Evolutionary conservation across 257 asterid species (phyloP).

Genomic region (Ehretia macrophylla): DNA sequence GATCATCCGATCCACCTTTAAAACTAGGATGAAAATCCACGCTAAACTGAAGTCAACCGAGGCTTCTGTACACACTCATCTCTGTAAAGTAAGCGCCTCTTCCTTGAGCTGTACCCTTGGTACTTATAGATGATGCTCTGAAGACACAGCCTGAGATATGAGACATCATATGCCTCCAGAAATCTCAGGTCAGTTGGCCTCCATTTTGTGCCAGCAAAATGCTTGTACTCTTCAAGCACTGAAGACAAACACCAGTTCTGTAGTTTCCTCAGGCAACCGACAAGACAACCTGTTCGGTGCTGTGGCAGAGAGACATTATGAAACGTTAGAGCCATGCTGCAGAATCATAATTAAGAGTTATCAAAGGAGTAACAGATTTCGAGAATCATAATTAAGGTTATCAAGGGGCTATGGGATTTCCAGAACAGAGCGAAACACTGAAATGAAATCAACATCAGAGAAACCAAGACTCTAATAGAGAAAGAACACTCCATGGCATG

Average conservation of each 20-base stretch:
- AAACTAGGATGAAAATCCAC: conserved; percentile 14
- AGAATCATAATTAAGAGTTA: not conserved
- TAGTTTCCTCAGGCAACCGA: conserved; percentile 45
- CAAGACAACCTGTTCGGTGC: conserved; percentile 51
- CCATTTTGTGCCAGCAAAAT: conserved; percentile 33
- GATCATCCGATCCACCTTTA: not conserved
- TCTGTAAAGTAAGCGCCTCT: conserved; percentile 34
- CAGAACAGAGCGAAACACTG: too few species aligned
- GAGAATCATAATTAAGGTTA: too few species aligned
- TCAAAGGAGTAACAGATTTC: not conserved
- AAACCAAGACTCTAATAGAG: too few species aligned
- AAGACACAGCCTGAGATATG: conserved; percentile 32
- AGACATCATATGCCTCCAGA: conserved; percentile 33
- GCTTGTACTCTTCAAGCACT: conserved; percentile 42
- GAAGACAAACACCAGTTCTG: conserved; percentile 47
- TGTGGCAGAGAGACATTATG: conserved; percentile 11
- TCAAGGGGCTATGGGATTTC: too few species aligned
- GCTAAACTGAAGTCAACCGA: conserved; percentile 23
- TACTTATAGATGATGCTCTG: conserved; percentile 42
- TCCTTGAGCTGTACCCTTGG: conserved; percentile 34
- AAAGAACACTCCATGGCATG: too few species aligned
- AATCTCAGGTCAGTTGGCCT: conserved; percentile 34
- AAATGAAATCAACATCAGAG: too few species aligned
- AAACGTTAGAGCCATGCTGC: conserved; percentile 4
- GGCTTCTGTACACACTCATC: conserved; percentile 37